Conservation (phyloP, 176 grass and related monocot genomes). For the Rhipidocladum racemiflorum region DNA sequence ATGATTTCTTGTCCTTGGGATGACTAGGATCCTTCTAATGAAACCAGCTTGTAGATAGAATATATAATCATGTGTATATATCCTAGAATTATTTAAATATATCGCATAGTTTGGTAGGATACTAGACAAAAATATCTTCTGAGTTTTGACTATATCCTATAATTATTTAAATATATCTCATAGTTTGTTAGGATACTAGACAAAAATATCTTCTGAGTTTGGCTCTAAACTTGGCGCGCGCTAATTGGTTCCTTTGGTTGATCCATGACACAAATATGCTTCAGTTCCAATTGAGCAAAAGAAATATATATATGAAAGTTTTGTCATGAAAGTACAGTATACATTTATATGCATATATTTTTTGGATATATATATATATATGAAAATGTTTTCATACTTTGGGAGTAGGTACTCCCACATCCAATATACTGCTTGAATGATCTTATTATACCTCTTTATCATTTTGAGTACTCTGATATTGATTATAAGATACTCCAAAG, state of each 20-base stretch:
- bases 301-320: background rate
- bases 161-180: too few species aligned
- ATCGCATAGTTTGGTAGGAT: constrained; percentile 19
- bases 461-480: too few species aligned
- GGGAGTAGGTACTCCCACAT: too few species aligned
- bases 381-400: too few species aligned
- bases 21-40: constrained; percentile 36
- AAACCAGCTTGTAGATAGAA: constrained; percentile 3
- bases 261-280: background rate
- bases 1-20: constrained; percentile 26
- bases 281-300: background rate
- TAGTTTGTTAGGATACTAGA: too few species aligned
- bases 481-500: too few species aligned
- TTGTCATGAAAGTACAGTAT: background rate
- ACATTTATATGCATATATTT: background rate
- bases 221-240: background rate
- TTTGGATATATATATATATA: background rate
- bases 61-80: constrained; percentile 12
- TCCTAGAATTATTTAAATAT: constrained; percentile 26
- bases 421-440: too few species aligned
- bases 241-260: background rate
- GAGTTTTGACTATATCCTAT: background rate
- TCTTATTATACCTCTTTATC: too few species aligned
- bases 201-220: too few species aligned
- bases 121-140: constrained; percentile 32